Conservation (phyloP, 768 basidiomycete species). For the Pholiota conissans region DNA sequence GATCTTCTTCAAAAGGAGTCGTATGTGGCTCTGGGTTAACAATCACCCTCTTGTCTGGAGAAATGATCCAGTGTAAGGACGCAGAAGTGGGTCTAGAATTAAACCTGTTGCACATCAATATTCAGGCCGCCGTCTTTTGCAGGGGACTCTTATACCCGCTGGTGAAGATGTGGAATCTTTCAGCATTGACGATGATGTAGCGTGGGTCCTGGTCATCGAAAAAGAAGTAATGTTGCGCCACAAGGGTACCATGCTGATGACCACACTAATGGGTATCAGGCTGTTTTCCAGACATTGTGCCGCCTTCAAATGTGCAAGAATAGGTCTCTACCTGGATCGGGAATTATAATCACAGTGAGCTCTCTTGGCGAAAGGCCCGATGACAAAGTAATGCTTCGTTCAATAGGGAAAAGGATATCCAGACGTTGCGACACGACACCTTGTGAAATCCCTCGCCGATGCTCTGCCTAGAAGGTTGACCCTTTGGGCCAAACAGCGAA, state of each 20-base stretch:
- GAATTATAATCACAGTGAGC: slow-evolving; percentile 76
- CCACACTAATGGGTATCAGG: slow-evolving; percentile 47
- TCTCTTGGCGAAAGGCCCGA: not conserved
- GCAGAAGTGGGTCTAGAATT: too few relatives aligned
- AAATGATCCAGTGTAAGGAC: slow-evolving; percentile 48
- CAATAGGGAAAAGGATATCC: slow-evolving; percentile 98
- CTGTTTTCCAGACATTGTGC: slow-evolving; percentile 90
- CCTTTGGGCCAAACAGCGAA: too few relatives aligned
- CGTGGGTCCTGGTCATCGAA: slow-evolving; percentile 88
- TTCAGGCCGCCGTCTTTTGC: too few relatives aligned
- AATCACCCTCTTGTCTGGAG: slow-evolving; percentile 59
- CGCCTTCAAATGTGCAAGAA: slow-evolving; percentile 51
- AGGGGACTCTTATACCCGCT: slow-evolving; percentile 80
- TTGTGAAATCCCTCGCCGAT: slow-evolving; percentile 72
- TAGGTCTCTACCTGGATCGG: slow-evolving; percentile 54
- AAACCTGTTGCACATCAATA: too few relatives aligned
- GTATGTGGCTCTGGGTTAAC: slow-evolving; percentile 66
- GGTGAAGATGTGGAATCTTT: slow-evolving; percentile 71
- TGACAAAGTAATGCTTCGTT: not conserved
- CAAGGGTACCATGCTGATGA: not conserved
- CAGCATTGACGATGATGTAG: slow-evolving; percentile 48
- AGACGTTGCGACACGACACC: slow-evolving; percentile 85
- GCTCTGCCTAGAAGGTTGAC: slow-evolving; percentile 61
- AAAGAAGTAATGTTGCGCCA: slow-evolving; percentile 67
- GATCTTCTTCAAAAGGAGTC: slow-evolving; percentile 88